Base-by-base conservation (phyloP, 345 rosid genomes). In the Ailanthus altissimus region DNA sequence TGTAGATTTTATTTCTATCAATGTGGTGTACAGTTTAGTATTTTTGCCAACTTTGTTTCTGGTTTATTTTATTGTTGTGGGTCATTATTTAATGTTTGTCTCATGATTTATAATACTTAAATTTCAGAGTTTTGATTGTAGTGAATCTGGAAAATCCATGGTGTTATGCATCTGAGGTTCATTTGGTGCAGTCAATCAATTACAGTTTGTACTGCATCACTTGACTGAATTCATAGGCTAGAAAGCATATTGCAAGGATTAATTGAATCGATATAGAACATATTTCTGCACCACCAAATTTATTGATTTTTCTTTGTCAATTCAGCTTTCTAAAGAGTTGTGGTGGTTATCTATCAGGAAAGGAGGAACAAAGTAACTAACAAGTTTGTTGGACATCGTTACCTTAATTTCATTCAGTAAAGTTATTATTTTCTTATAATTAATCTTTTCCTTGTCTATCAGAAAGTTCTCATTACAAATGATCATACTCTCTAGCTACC, bases 291-390 rank as follows among this genome's bases (percentile, higher is more conserved):
- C 67, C 7, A 18, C 8, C 51, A 26, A 16, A 25, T 59, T 45
- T 25, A 26, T 59, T 15, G 26, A 73, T 43, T 72, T 23, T 8
- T 72, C 1, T 25, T 47, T 32, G 26, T 57, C 16, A 8, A n/a
- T 72, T 45, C 65, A 40, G 47, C 66, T 23, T 58, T 72, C 13
- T 21, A 57, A n/a, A 21, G 67, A 43, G 45, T 40, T 72, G 18
- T n/a, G 42, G 53, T 8, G 4, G 13, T 51, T 54, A 70, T 53
- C 57, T 57, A 42, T n/a, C 4, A 13, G 28, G 28, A 13, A 45
- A 42, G 36, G 5, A 40, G 20, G 15, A 36, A 2, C 26, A 18
- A 21, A 57, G 57, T 43, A n/a, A 11, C 32, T 2, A 25, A 28
- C 59, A 70, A 45, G n/a, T 69, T 69, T 50, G 3, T 43, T 43